Percentiles rank a stretch among this genome's conserved stretches.
These are phyloP conservation scores for Penicillium thymicola DNA, from an alignment of 2,329 filamentous ascomycete species.

Conservation along the genomic window DNA sequence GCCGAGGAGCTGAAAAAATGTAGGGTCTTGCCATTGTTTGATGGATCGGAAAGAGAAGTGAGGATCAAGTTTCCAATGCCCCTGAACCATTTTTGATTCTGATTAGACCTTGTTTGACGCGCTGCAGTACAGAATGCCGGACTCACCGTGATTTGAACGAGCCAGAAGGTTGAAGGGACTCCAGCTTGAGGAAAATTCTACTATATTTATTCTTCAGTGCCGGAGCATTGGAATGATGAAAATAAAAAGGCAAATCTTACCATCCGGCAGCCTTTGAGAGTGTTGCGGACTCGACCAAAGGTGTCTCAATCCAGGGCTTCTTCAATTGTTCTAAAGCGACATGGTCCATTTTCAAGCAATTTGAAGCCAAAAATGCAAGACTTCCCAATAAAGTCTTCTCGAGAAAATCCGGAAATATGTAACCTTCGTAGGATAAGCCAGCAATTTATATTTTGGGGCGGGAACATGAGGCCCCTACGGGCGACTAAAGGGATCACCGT, in stretches of 20 bases:
- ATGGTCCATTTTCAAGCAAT: background rate
- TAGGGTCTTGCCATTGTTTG: slow-evolving; percentile 33
- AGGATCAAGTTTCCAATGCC: slow-evolving; percentile 40
- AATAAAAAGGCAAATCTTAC: slow-evolving; percentile 19
- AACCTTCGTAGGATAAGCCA: background rate
- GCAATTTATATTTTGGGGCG: no score
- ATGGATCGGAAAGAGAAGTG: slow-evolving; percentile 21
- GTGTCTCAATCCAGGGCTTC: slow-evolving; percentile 41
- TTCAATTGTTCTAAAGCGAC: background rate
- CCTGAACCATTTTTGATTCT: slow-evolving; percentile 14
- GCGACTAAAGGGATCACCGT: no score
- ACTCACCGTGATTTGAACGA: slow-evolving; percentile 70
- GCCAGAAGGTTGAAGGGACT: slow-evolving; percentile 74
- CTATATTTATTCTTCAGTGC: slow-evolving; percentile 33
- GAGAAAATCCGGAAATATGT: background rate
- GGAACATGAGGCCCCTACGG: no score
- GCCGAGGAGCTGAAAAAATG: slow-evolving; percentile 77
- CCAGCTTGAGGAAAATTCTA: slow-evolving; percentile 77
- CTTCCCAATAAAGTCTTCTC: background rate
- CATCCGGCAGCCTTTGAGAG: slow-evolving; percentile 41
- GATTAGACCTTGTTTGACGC: background rate
- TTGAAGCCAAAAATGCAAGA: background rate
- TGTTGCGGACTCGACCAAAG: slow-evolving; percentile 36
- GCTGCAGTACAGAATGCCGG: background rate
- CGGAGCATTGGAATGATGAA: background rate